Conservation (phyloP, 2,329 filamentous ascomycete species). For the Stachybotrys echinatus region DNA sequence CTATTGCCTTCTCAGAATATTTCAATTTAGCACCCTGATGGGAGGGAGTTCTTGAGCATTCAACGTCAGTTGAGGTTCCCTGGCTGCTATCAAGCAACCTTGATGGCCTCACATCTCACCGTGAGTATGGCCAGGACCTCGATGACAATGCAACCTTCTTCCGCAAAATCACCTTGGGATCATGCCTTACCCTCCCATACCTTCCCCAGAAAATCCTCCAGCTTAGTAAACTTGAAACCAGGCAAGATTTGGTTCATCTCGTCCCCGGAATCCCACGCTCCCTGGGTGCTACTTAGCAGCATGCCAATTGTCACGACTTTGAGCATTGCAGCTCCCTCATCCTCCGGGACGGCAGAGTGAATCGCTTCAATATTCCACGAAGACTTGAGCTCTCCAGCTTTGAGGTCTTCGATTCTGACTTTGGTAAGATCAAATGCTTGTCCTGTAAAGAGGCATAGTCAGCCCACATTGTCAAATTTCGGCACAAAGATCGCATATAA, state of each 20-base stretch:
- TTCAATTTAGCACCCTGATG: too few species aligned
- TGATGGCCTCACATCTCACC: too few species aligned
- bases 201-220: neutral
- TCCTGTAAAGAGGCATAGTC: conserved; percentile 6
- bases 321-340: conserved; percentile 9
- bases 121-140: too few species aligned
- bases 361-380: conserved; percentile 13
- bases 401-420: conserved; percentile 12
- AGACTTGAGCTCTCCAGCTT: conserved; percentile 13
- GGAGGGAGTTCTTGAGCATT: too few species aligned
- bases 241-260: conserved; percentile 2
- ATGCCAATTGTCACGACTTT: neutral
- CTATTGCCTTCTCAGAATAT: too few species aligned
- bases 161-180: too few species aligned
- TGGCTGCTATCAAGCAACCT: too few species aligned
- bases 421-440: conserved; percentile 12
- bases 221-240: neutral
- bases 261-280: conserved; percentile 1
- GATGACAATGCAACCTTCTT: too few species aligned
- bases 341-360: conserved; percentile 12
- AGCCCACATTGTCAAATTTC: neutral
- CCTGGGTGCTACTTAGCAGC: neutral
- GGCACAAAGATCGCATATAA: neutral
- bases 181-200: neutral
- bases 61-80: too few species aligned